Percentiles rank a stretch among this genome's conserved stretches.
Evolutionary conservation across 495 filamentous ascomycete species (phyloP).

Genomic region (Penicillium diatomitis): DNA sequence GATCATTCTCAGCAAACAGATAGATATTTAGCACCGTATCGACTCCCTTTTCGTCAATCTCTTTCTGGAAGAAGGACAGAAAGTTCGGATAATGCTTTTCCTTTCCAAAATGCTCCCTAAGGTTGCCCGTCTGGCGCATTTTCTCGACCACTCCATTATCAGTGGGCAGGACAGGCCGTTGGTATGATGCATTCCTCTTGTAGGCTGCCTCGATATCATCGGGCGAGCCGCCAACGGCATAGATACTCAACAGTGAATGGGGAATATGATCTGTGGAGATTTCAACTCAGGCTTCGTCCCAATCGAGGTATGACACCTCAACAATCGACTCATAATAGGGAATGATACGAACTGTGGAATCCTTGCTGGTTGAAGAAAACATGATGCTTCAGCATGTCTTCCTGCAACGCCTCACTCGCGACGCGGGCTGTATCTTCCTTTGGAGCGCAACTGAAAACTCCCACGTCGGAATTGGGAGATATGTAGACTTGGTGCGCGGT

Average conservation of each 20-base stretch:
- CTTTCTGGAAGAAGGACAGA: slow-evolving; percentile 59
- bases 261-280: slow-evolving; percentile 48
- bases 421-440: slow-evolving; percentile 49
- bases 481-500: slow-evolving; percentile 55
- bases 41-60: slow-evolving; percentile 57
- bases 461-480: slow-evolving; percentile 41
- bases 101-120: slow-evolving; percentile 42
- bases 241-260: slow-evolving; percentile 68
- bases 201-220: slow-evolving; percentile 49
- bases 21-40: slow-evolving; percentile 51
- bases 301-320: neutral
- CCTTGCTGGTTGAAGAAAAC: slow-evolving; percentile 64
- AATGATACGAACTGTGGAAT: slow-evolving; percentile 51
- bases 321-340: neutral
- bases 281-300: slow-evolving; percentile 3
- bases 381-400: slow-evolving; percentile 67
- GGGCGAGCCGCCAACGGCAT: slow-evolving; percentile 58
- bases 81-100: slow-evolving; percentile 56
- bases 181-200: slow-evolving; percentile 50
- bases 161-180: slow-evolving; percentile 37
- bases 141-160: slow-evolving; percentile 39
- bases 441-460: slow-evolving; percentile 45
- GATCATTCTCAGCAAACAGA: slow-evolving; percentile 52
- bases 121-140: slow-evolving; percentile 42
- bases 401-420: slow-evolving; percentile 57